Evolutionary conservation across 2,329 filamentous ascomycete genomes (phyloP).

Genomic region (Pseudocercospora musae): DNA sequence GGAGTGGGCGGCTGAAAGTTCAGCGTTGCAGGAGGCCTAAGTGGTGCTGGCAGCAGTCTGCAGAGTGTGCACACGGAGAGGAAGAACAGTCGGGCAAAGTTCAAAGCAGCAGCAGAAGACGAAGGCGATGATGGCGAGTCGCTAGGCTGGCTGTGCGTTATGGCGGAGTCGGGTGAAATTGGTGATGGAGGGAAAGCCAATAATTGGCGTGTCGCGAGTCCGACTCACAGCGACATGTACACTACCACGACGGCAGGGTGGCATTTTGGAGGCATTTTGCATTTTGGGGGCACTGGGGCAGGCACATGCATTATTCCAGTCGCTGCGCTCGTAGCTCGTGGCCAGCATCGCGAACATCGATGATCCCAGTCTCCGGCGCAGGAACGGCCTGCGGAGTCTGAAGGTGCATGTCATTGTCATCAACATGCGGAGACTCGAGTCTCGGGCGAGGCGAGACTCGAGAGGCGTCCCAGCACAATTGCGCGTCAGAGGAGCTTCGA

Average conservation of each 20-base stretch:
- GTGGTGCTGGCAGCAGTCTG: no score
- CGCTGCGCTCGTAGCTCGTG: neutral
- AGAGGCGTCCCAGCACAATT: slow-evolving; percentile 11
- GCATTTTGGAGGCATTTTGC: no score
- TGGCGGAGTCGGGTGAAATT: neutral
- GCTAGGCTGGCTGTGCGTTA: slow-evolving; percentile 4
- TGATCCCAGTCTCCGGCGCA: slow-evolving; percentile 15
- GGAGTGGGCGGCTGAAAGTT: slow-evolving; percentile 5
- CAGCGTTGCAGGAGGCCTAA: slow-evolving; percentile 12
- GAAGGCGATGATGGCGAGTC: neutral
- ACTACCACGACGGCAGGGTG: no score
- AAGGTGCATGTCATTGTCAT: slow-evolving; percentile 1
- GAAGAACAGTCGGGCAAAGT: neutral
- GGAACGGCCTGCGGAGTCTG: slow-evolving; percentile 19
- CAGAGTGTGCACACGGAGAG: neutral
- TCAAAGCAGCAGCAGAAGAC: neutral
- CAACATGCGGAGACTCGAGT: no score
- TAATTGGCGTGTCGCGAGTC: slow-evolving; percentile 14
- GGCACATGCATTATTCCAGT: no score
- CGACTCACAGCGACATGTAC: no score
- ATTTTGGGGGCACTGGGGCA: no score
- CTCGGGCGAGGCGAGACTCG: no score
- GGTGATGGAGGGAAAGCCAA: slow-evolving; percentile 6
- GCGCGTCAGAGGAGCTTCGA: slow-evolving; percentile 10
- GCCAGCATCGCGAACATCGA: slow-evolving; percentile 7